These are phyloP conservation scores for Volvox carteri DNA, from an alignment of 163 green algal genomes.

Conservation along the genomic window DNA sequence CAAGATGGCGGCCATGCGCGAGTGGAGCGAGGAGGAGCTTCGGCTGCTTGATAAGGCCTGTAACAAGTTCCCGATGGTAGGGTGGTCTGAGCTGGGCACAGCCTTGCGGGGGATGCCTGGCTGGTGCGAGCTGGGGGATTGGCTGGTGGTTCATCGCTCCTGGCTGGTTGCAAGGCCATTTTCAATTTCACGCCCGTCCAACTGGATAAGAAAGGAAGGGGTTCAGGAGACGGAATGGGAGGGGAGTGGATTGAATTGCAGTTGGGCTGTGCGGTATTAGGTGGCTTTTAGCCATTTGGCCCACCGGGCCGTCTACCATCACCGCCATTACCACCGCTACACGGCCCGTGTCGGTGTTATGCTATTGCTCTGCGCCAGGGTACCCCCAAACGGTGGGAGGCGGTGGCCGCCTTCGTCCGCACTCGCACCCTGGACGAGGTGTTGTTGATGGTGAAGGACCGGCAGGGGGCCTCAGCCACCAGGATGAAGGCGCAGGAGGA, in stretches of 20 bases:
- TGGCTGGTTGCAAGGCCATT: neutral
- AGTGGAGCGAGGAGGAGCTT: conserved; percentile 93
- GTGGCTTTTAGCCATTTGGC: no score
- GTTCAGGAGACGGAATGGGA: no score
- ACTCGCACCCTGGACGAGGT: conserved; percentile 93
- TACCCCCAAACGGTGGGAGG: conserved; percentile 83
- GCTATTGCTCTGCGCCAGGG: conserved; percentile 72
- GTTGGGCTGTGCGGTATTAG: no score
- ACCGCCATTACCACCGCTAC: no score
- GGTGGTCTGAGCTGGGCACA: neutral
- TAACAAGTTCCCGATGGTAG: conserved; percentile 88
- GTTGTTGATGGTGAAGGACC: conserved; percentile 90
- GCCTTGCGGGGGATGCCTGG: neutral
- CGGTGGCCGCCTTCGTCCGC: conserved; percentile 72
- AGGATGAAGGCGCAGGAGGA: conserved; percentile 72
- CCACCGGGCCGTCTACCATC: no score
- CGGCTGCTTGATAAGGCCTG: conserved; percentile 92
- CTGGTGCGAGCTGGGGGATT: neutral
- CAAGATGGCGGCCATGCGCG: conserved; percentile 74
- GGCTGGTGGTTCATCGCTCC: neutral
- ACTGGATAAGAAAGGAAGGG: no score
- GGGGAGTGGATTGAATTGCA: no score
- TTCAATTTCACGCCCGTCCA: neutral
- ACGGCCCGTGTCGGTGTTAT: no score
- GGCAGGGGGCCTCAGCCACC: conserved; percentile 69